Conservation (phyloP, 108 stramenopile genomes). For the Nitzschia sp. region DNA sequence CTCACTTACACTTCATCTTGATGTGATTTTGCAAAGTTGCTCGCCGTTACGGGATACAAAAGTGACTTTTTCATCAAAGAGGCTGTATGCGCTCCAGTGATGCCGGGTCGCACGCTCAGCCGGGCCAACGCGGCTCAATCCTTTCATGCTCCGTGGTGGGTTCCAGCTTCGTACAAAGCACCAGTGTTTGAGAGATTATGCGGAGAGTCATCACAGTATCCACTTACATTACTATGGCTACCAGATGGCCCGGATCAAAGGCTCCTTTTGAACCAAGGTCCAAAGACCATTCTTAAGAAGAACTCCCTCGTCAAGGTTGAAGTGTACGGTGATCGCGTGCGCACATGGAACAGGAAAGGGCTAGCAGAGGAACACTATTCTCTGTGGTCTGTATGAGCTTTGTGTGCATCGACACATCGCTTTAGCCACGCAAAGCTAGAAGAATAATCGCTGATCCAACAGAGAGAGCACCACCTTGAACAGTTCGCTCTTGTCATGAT, state of each 20-base stretch:
- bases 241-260: constrained; percentile 18
- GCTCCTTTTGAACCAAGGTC: background rate
- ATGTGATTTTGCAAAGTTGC: background rate
- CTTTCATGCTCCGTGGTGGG: constrained; percentile 35
- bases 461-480: too few species aligned
- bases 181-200: constrained; percentile 1
- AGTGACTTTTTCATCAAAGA: constrained; percentile 7
- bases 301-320: constrained; percentile 5
- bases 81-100: constrained; percentile 20
- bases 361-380: constrained; percentile 14
- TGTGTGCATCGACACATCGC: too few species aligned
- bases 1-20: background rate
- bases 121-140: constrained; percentile 1
- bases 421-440: too few species aligned
- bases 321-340: constrained; percentile 4
- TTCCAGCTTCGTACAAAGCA: constrained; percentile 18
- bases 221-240: constrained; percentile 16
- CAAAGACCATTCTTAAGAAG: constrained; percentile 6
- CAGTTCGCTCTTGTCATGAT: too few species aligned
- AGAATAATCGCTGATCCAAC: too few species aligned
- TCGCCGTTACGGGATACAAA: background rate
- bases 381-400: background rate
- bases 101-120: constrained; percentile 13
- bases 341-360: constrained; percentile 26
- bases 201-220: background rate